Evolutionary conservation across 345 rosid genomes (phyloP).

Genomic region (Eucalyptus globulus): DNA sequence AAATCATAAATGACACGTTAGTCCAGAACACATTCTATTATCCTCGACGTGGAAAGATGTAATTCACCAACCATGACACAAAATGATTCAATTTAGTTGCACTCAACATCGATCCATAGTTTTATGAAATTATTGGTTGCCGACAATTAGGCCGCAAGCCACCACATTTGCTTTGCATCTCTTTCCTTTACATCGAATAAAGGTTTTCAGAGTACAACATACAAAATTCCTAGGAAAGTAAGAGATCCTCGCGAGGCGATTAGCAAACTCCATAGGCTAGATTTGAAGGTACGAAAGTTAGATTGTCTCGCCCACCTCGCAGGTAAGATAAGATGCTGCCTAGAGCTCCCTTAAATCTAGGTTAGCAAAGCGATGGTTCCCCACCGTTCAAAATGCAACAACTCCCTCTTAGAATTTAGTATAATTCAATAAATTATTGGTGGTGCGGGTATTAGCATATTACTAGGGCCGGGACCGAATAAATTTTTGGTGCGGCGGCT

Average conservation of each 20-base stretch:
- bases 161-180: neutral
- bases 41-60: neutral
- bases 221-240: neutral
- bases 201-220: neutral
- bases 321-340: neutral
- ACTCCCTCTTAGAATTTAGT: neutral
- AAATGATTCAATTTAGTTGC: neutral
- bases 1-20: fast-evolving
- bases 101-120: neutral
- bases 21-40: neutral
- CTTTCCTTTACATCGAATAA: neutral
- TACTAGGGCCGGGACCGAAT: neutral
- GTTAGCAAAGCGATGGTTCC: neutral
- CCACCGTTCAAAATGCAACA: neutral
- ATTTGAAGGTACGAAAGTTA: neutral
- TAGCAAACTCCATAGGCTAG: neutral
- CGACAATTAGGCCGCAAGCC: neutral
- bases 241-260: neutral
- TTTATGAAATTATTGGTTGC: neutral
- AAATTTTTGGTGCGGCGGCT: neutral
- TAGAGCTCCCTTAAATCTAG: neutral
- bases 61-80: neutral
- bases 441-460: neutral
- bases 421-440: neutral
- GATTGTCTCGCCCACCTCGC: neutral